Evolutionary conservation across 163 green algal genomes (phyloP).

Genomic region (Chlorella variabilis): DNA sequence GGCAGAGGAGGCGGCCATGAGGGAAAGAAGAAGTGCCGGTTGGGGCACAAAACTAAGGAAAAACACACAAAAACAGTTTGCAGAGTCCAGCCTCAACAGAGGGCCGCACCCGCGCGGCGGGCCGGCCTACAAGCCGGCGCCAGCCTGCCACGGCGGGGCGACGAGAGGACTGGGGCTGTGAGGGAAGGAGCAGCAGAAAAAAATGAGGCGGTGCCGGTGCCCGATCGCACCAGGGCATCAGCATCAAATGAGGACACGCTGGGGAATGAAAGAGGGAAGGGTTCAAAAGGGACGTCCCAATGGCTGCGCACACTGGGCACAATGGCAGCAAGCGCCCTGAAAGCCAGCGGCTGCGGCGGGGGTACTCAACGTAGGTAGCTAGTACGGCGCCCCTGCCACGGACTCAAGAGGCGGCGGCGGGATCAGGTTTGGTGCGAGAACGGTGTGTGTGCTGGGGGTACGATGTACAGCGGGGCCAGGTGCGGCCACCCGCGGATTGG

Average conservation of each 20-base stretch:
- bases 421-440: not conserved
- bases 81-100: not conserved
- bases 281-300: not conserved
- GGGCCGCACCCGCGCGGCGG: not conserved
- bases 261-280: conserved; percentile 1
- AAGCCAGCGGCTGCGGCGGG: not conserved
- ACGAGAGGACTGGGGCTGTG: not conserved
- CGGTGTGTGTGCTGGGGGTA: not conserved
- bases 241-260: not conserved
- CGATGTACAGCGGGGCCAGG: not conserved
- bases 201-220: not conserved
- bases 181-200: not conserved
- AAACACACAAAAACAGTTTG: not conserved
- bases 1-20: not conserved
- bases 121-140: not conserved
- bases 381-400: not conserved
- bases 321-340: not conserved
- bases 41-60: too few relatives aligned
- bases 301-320: not conserved
- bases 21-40: not conserved
- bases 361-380: not conserved
- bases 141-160: not conserved
- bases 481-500: too few relatives aligned
- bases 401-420: too few relatives aligned
- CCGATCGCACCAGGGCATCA: conserved; percentile 1